Conservation (phyloP, 148 eudicot genomes). For the Chenopodium quinoa region DNA sequence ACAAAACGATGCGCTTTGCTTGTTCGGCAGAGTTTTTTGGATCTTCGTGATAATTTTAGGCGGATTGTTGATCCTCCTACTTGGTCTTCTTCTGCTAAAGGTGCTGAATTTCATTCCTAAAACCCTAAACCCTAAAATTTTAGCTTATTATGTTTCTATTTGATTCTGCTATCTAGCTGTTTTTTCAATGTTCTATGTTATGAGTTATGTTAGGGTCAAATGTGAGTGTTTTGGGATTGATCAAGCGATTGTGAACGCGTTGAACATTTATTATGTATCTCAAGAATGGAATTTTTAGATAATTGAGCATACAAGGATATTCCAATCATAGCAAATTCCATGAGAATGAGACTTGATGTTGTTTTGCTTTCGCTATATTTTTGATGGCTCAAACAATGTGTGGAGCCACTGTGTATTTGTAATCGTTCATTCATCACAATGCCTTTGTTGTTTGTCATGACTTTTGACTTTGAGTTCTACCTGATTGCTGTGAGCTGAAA, state of each 20-base stretch:
- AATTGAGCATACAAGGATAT: not conserved
- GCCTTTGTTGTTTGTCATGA: not conserved
- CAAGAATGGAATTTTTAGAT: not conserved
- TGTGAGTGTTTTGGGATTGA: not conserved
- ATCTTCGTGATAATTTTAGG: slow-evolving; percentile 88
- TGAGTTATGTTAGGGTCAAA: not conserved
- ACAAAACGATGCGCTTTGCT: slow-evolving; percentile 68
- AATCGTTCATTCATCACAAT: no score
- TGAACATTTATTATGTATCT: not conserved
- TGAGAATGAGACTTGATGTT: not conserved
- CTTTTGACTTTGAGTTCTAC: not conserved
- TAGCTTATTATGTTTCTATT: not conserved
- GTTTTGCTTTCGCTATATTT: not conserved
- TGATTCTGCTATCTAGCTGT: not conserved
- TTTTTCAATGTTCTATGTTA: not conserved
- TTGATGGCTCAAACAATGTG: not conserved
- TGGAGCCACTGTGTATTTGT: not conserved
- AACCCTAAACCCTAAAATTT: not conserved
- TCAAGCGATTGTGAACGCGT: not conserved
- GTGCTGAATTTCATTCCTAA: slow-evolving; percentile 21
- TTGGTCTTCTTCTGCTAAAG: slow-evolving; percentile 46
- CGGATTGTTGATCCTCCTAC: slow-evolving; percentile 79
- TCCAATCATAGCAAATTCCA: not conserved
- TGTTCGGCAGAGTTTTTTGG: slow-evolving; percentile 69
- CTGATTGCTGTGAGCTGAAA: not conserved